Base-by-base conservation (phyloP, 177 flowering plant species). In the Vitis hybrid region DNA sequence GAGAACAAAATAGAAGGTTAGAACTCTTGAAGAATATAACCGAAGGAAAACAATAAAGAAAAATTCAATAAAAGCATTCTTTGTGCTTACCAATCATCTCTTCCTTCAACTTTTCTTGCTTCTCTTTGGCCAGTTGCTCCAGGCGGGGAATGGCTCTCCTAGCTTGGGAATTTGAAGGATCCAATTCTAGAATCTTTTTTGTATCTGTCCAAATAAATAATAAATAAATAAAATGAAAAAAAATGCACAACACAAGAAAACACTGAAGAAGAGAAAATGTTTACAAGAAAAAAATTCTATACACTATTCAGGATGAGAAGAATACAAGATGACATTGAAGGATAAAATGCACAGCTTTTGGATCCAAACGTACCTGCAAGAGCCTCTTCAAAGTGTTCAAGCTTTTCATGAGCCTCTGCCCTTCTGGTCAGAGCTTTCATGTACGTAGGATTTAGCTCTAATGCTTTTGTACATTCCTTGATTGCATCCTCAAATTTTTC, bases 41-140 rank as follows among this genome's bases (percentile, higher is more conserved):
- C 1, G 32, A 2, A 9, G 3, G 11, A 40, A 11, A 16, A 63
- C 18, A 40, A 52, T 12, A 32, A 4, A 50, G 18, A 27, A 58
- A 3, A 2, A 1, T 7, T 15, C 52, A 21, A 67, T n/a, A 15
- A 40, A 56, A 40, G 6, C 12, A 7, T 35, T 46, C 9, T 52
- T 11, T 62, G 15, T 66, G 57, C 82, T 81, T 84, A 93, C 98
- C 98, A 68, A 93, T 90, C 97, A 93, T 92, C 75, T 95, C 97
- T 78, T 95, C 99, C 78, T 93, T 95, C 98, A 95, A 85, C 83
- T 91, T 95, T 77, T 95, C 99, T 49, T 91, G 77, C 81, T 95
- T 95, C 74, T 87, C 93, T 56, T 79, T 91, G 51, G 99, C 98
- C 69, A 90, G 58, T 5, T 98, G 98, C 76, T 91, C 90, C 76